Evolutionary conservation across 768 basidiomycete species (phyloP).

Genomic region (Amanita pallidorosea): DNA sequence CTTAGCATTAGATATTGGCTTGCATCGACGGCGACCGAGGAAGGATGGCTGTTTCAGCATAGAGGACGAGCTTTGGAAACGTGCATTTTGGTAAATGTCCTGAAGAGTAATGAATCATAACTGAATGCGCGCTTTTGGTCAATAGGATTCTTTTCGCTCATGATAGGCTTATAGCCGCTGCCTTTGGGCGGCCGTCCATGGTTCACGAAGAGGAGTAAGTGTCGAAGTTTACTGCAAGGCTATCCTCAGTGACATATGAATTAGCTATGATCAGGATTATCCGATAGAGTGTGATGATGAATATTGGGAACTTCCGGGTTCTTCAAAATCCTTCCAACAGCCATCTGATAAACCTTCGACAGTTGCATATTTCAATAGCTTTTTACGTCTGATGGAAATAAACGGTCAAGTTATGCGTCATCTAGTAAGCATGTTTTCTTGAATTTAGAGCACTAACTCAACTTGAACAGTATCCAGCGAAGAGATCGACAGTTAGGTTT

Average conservation of each 20-base stretch:
- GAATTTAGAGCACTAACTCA: background rate
- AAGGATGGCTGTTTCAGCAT: constrained; percentile 20
- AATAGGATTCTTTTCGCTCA: constrained; percentile 39
- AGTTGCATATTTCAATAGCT: constrained; percentile 45
- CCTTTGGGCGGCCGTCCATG: constrained; percentile 59
- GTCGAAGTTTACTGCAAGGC: background rate
- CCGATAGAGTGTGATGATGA: constrained; percentile 57
- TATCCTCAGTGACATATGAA: background rate
- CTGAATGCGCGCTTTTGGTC: background rate
- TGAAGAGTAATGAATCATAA: background rate
- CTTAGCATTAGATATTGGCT: constrained; percentile 65
- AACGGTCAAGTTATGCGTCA: constrained; percentile 47
- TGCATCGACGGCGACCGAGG: constrained; percentile 36
- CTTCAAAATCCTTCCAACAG: constrained; percentile 51
- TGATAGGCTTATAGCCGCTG: constrained; percentile 35
- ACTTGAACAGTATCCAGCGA: constrained; percentile 56
- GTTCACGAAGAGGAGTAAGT: constrained; percentile 66
- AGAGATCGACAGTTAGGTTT: constrained; percentile 40
- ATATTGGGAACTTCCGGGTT: constrained; percentile 52
- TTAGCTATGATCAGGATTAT: constrained; percentile 63
- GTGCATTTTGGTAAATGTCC: constrained; percentile 42
- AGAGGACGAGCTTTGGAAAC: constrained; percentile 70
- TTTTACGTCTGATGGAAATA: constrained; percentile 49
- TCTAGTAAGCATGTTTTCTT: constrained; percentile 28
- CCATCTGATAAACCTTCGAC: constrained; percentile 45